These are phyloP conservation scores for Coniochaeta sp. DNA, from an alignment of 2,329 filamentous ascomycete genomes.

Conservation along the genomic window DNA sequence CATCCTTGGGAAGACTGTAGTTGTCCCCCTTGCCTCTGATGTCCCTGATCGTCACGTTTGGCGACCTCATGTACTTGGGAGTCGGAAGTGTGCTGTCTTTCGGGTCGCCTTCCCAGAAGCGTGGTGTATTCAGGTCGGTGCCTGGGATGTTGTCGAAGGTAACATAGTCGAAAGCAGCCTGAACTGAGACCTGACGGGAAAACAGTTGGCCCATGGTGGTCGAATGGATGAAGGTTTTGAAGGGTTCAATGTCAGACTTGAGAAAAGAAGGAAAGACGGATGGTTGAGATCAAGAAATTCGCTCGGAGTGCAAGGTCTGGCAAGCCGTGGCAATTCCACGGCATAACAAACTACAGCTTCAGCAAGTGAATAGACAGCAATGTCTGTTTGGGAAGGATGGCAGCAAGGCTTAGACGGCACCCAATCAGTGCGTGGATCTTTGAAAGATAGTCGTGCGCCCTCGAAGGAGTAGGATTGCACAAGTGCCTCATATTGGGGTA, in stretches of 20 bases:
- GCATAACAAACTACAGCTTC: too few species aligned
- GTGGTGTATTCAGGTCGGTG: neutral
- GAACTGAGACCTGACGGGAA: neutral
- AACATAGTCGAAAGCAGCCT: neutral
- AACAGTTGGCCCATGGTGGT: neutral
- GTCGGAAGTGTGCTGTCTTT: neutral
- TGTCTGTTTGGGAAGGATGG: too few species aligned
- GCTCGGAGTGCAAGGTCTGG: too few species aligned
- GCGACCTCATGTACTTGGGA: neutral
- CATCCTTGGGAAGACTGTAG: neutral
- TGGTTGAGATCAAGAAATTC: too few species aligned
- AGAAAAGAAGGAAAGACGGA: too few species aligned
- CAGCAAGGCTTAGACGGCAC: neutral
- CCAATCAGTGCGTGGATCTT: too few species aligned
- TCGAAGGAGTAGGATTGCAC: too few species aligned
- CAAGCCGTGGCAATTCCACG: too few species aligned
- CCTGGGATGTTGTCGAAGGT: neutral
- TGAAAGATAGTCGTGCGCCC: too few species aligned
- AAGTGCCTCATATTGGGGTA: neutral
- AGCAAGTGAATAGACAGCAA: too few species aligned
- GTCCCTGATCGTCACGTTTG: neutral
- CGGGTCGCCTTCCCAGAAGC: constrained; percentile 3
- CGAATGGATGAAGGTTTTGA: too few species aligned
- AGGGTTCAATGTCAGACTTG: too few species aligned
- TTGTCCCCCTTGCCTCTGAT: neutral